phyloP scores from a whole-genome alignment of 129 eudicot genomes.

The Gnaphalium uliginosum region DNA sequence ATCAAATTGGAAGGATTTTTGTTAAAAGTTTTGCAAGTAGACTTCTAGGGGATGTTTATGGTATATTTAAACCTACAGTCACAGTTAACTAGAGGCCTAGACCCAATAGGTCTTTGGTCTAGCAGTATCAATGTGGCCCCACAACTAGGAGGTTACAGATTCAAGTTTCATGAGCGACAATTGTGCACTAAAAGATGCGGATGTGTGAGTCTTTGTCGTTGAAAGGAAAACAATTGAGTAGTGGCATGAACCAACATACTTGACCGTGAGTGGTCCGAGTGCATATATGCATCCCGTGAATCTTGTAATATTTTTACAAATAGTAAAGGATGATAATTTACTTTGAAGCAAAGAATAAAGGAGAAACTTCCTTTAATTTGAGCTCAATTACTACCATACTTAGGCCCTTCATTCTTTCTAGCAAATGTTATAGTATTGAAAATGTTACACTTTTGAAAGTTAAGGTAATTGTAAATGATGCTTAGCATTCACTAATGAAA shows the following conservation, averaged over 20 bases:
- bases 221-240: background rate
- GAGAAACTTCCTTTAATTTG: background rate
- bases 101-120: background rate
- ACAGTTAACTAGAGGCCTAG: background rate
- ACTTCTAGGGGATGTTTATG: background rate
- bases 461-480: constrained; percentile 6
- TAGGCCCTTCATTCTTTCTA: constrained; percentile 17
- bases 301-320: background rate
- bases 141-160: background rate
- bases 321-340: background rate
- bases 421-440: background rate
- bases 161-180: background rate
- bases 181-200: background rate
- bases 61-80: background rate
- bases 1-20: background rate
- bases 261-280: background rate
- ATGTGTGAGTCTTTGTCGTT: background rate
- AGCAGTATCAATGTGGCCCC: too few species aligned
- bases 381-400: constrained; percentile 17
- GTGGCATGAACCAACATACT: background rate
- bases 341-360: background rate
- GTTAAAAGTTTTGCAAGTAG: constrained; percentile 1
- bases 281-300: background rate
- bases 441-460: constrained; percentile 3
- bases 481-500: background rate